A percentile compares a stretch with the other conserved stretches of the same genome.
phyloP scores from a whole-genome alignment of 305 asterid genomes.

The Ilex paraguariensis region DNA sequence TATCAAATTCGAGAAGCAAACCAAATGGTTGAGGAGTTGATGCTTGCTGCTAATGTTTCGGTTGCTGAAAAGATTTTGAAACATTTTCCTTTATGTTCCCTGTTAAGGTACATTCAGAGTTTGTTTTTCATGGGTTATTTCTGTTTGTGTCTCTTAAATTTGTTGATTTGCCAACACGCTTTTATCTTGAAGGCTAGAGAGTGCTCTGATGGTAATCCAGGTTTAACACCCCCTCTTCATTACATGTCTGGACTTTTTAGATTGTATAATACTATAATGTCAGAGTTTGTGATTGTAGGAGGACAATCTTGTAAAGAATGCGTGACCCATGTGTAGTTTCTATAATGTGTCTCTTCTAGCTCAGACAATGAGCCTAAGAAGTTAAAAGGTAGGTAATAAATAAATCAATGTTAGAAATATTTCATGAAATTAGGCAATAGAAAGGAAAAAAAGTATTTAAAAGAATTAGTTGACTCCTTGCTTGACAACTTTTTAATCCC shows the following conservation, averaged over 20 bases:
- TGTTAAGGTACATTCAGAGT: slow-evolving; percentile 54
- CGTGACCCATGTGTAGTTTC: not conserved
- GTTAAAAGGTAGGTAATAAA: too few species aligned
- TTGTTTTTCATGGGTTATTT: slow-evolving; percentile 16
- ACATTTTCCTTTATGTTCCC: slow-evolving; percentile 70
- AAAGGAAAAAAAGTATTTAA: too few species aligned
- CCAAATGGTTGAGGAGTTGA: slow-evolving; percentile 99
- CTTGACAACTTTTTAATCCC: not conserved
- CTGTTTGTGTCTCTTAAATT: slow-evolving; percentile 3
- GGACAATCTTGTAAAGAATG: not conserved
- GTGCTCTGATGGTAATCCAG: not conserved
- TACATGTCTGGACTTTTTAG: not conserved
- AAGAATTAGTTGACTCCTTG: not conserved
- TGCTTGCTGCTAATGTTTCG: slow-evolving; percentile 99
- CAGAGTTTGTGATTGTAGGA: not conserved
- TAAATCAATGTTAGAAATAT: too few species aligned
- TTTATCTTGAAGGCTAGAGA: not conserved
- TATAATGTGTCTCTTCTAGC: not conserved
- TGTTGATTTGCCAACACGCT: not conserved
- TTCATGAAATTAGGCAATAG: too few species aligned
- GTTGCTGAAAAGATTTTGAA: slow-evolving; percentile 90
- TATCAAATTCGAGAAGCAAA: slow-evolving; percentile 99
- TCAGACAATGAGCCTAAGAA: too few species aligned
- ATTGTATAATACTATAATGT: not conserved
- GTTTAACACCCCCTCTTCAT: too few species aligned